Evolutionary conservation across 805 yeast species (phyloP).

Genomic region (Candida michaelii): DNA sequence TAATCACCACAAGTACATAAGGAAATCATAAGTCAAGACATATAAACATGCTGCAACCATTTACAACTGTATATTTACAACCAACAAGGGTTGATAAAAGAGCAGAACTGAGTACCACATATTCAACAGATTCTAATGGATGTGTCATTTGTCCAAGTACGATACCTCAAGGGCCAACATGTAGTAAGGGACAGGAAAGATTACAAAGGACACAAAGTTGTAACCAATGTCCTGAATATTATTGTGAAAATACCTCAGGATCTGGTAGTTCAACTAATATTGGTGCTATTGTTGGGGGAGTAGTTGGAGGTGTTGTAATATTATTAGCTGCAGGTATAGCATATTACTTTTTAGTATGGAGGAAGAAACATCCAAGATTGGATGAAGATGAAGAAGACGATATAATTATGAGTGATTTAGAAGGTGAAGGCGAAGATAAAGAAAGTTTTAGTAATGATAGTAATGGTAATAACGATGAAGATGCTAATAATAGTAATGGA

Average conservation of each 20-base stretch:
- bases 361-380: slow-evolving; percentile 30
- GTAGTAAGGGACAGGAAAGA: slow-evolving; percentile 25
- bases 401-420: slow-evolving; percentile 19
- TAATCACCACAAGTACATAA: too few relatives aligned
- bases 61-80: background rate
- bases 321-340: slow-evolving; percentile 26
- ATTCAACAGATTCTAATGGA: slow-evolving; percentile 26
- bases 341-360: slow-evolving; percentile 28
- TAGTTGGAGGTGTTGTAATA: slow-evolving; percentile 36
- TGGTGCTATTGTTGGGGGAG: slow-evolving; percentile 45
- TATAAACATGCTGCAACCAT: background rate
- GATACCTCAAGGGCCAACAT: slow-evolving; percentile 26
- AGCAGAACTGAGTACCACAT: slow-evolving; percentile 3
- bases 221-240: slow-evolving; percentile 23
- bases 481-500: background rate
- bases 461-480: slow-evolving; percentile 12
- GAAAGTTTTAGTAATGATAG: slow-evolving; percentile 20
- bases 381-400: slow-evolving; percentile 27
- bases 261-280: slow-evolving; percentile 18
- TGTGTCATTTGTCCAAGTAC: slow-evolving; percentile 35
- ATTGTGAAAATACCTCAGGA: slow-evolving; percentile 20
- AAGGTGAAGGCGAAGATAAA: slow-evolving; percentile 18
- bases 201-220: slow-evolving; percentile 23
- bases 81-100: slow-evolving; percentile 4
- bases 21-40: background rate